Conservation (phyloP, 225 moss, liverwort and hornwort genomes). For the Physcomitrellopsis africana region DNA sequence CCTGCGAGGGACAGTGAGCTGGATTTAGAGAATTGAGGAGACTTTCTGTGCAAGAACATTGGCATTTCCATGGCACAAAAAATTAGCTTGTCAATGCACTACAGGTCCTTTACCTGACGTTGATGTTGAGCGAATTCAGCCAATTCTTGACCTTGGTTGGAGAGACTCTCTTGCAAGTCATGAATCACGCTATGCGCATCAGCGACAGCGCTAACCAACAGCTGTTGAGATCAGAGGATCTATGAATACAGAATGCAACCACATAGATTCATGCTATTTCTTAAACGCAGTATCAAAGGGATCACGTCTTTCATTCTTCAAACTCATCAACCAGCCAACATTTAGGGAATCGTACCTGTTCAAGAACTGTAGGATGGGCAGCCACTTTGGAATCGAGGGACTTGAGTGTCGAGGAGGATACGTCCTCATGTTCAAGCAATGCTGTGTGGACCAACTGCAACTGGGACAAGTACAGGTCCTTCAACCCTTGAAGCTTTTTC, state of each 20-base stretch:
- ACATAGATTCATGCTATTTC: not conserved
- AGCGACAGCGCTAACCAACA: slow-evolving; percentile 69
- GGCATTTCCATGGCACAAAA: not conserved
- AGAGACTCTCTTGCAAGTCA: slow-evolving; percentile 59
- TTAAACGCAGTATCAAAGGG: not conserved
- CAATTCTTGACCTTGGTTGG: slow-evolving; percentile 66
- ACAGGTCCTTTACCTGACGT: slow-evolving; percentile 49
- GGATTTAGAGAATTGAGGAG: slow-evolving; percentile 9
- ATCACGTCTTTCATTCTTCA: not conserved
- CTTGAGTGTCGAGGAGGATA: slow-evolving; percentile 66
- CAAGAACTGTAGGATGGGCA: slow-evolving; percentile 48
- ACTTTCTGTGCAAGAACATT: not conserved
- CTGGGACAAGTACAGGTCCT: slow-evolving; percentile 58
- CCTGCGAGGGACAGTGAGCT: slow-evolving; percentile 36
- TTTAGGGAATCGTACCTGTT: slow-evolving; percentile 32
- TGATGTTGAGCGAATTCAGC: slow-evolving; percentile 72
- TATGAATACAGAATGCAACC: not conserved
- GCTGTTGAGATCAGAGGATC: slow-evolving; percentile 40
- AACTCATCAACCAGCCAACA: not conserved
- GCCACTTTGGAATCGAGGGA: slow-evolving; percentile 44
- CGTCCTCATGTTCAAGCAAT: slow-evolving; percentile 60
- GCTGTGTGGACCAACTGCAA: slow-evolving; percentile 58
- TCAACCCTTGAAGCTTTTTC: slow-evolving; percentile 57
- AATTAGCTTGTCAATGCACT: not conserved
- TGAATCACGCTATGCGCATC: slow-evolving; percentile 72